Percentiles rank a stretch among this genome's conserved stretches.
These are phyloP conservation scores for Trametes cinnabarina DNA, from an alignment of 768 basidiomycete genomes.

Conservation along the genomic window DNA sequence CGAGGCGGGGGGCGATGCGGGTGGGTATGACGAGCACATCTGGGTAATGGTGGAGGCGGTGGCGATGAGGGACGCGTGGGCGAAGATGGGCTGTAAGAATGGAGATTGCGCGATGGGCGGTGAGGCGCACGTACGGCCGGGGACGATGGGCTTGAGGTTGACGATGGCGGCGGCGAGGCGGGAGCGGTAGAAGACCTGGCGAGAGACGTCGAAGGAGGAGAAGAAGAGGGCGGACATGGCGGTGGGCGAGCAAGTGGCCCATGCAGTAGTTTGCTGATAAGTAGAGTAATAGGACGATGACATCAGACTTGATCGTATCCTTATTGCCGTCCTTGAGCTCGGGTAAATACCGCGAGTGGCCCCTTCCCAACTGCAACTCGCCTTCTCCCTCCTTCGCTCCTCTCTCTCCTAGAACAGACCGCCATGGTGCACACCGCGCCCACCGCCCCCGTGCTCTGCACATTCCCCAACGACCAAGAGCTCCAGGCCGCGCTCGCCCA, in stretches of 20 bases:
- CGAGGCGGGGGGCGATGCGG: constrained; percentile 47
- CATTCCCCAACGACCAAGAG: constrained; percentile 55
- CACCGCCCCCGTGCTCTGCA: constrained; percentile 64
- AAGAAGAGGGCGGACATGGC: constrained; percentile 49
- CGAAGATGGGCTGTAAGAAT: constrained; percentile 3
- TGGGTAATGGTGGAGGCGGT: constrained; percentile 28
- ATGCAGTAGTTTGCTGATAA: no score
- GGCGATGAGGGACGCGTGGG: constrained; percentile 33
- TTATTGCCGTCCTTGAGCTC: background rate
- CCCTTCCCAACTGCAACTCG: background rate
- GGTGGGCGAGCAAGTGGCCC: background rate
- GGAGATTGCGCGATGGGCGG: background rate
- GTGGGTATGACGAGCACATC: constrained; percentile 57
- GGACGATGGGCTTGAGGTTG: constrained; percentile 91
- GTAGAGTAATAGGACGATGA: no score
- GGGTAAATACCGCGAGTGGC: background rate
- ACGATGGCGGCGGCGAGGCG: constrained; percentile 81
- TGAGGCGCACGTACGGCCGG: constrained; percentile 70
- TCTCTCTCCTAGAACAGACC: background rate
- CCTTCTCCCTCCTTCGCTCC: background rate
- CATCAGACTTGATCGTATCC: constrained; percentile 10
- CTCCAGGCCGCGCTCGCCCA: constrained; percentile 69
- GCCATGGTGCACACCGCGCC: constrained; percentile 38
- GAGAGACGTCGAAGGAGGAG: constrained; percentile 76
- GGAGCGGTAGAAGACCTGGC: constrained; percentile 71